Conservation (phyloP, 352 stramenopile genomes). For the Globisporangium mamillatum region DNA sequence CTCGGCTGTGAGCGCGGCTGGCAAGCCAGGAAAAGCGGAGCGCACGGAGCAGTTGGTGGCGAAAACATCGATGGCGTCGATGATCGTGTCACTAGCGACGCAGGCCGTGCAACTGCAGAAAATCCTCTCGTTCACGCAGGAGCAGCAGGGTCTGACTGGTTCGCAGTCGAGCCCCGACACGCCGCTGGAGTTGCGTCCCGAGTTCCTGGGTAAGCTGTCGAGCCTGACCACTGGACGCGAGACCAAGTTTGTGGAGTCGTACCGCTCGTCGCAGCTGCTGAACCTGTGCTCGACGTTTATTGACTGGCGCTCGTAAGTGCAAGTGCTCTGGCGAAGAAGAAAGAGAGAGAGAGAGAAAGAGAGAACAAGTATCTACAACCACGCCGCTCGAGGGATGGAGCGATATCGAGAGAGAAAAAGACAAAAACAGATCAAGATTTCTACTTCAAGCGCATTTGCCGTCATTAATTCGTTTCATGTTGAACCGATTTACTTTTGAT, state of each 20-base stretch:
- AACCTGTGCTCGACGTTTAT: constrained; percentile 59
- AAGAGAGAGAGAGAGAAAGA: not conserved
- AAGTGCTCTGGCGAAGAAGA: not conserved
- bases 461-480: not conserved
- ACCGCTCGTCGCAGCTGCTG: constrained; percentile 50
- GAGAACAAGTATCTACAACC: not conserved
- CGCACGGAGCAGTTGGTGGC: constrained; percentile 29
- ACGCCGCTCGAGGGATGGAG: not conserved
- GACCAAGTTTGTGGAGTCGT: constrained; percentile 56
- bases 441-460: not conserved
- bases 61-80: constrained; percentile 56
- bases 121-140: constrained; percentile 46
- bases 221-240: constrained; percentile 42
- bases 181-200: constrained; percentile 42
- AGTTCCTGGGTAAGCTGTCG: constrained; percentile 41
- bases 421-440: not conserved
- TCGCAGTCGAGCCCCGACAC: constrained; percentile 13
- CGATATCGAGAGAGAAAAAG: not conserved
- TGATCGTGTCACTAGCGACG: constrained; percentile 56
- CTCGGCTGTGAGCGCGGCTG: constrained; percentile 20
- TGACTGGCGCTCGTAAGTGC: constrained; percentile 46
- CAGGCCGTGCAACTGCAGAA: constrained; percentile 51
- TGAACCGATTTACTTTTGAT: constrained; percentile 2
- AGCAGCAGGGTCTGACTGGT: constrained; percentile 28
- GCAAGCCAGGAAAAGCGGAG: constrained; percentile 12